phyloP scores from a whole-genome alignment of 805 yeast species.

The Metschnikowia aberdeeniae region DNA sequence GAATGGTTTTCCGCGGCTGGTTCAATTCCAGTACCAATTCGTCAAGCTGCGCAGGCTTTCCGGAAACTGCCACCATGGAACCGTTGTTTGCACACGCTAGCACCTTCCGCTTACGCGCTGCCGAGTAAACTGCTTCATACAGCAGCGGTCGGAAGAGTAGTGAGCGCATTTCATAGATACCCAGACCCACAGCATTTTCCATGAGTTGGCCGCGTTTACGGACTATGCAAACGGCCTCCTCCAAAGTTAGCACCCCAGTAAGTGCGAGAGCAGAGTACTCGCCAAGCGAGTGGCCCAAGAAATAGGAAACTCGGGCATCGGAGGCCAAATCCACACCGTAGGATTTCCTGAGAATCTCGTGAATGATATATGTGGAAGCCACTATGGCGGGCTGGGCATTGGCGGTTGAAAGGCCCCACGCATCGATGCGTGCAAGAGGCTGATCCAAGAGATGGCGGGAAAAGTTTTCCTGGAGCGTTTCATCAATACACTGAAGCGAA shows the following conservation, averaged over 20 bases:
- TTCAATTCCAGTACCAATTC: constrained; percentile 17
- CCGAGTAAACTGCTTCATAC: constrained; percentile 21
- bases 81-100: constrained; percentile 47
- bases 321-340: constrained; percentile 16
- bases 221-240: constrained; percentile 13
- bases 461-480: constrained; percentile 9
- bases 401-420: constrained; percentile 17
- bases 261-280: constrained; percentile 18
- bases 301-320: constrained; percentile 11
- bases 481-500: constrained; percentile 14
- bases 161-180: constrained; percentile 31
- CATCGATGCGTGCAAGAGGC: constrained; percentile 9
- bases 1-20: constrained; percentile 15
- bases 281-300: constrained; percentile 18
- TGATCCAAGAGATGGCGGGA: constrained; percentile 10
- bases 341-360: constrained; percentile 5
- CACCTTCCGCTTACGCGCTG: constrained; percentile 20
- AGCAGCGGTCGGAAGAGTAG: constrained; percentile 24
- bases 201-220: constrained; percentile 17
- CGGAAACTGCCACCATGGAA: constrained; percentile 44
- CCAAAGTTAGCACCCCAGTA: constrained; percentile 13
- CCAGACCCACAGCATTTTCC: constrained; percentile 7
- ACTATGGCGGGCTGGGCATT: constrained; percentile 55
- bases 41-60: constrained; percentile 26
- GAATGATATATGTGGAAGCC: constrained; percentile 28